phyloP scores from a whole-genome alignment of 1,284 basidiomycete genomes.

The Baeospora myosura region DNA sequence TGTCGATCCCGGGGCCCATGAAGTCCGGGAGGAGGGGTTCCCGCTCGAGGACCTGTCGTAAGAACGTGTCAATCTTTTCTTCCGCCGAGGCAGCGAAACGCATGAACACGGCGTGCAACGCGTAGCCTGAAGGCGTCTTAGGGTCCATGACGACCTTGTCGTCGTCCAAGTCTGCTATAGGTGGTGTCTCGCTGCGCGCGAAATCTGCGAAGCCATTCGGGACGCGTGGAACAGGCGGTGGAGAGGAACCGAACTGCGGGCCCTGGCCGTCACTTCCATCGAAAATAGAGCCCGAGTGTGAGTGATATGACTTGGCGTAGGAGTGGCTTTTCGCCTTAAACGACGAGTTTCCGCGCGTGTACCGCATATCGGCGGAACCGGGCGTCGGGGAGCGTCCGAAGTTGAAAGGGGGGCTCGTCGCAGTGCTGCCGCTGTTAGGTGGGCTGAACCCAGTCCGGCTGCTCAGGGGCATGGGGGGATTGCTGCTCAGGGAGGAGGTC shows the following conservation, averaged over 20 bases:
- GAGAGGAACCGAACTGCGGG: constrained; percentile 44
- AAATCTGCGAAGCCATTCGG: constrained; percentile 49
- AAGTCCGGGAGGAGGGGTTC: constrained; percentile 60
- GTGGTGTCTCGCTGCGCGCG: constrained; percentile 41
- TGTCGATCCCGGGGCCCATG: constrained; percentile 68
- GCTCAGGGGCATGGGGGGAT: constrained; percentile 20
- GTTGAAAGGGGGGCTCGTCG: constrained; percentile 29
- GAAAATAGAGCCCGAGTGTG: constrained; percentile 64
- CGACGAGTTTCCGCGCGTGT: constrained; percentile 28
- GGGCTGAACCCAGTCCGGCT: constrained; percentile 25
- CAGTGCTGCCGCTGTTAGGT: constrained; percentile 23
- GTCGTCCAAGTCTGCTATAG: constrained; percentile 52
- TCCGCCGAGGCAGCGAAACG: constrained; percentile 77
- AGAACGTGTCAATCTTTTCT: constrained; percentile 66
- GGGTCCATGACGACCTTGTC: constrained; percentile 63
- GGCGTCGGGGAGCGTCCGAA: constrained; percentile 39
- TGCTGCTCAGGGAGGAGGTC: constrained; percentile 54
- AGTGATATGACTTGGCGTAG: constrained; percentile 62
- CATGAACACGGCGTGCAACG: constrained; percentile 80
- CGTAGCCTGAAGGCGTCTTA: constrained; percentile 80
- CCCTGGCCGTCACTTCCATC: constrained; percentile 63
- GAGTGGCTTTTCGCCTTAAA: constrained; percentile 51
- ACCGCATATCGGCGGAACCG: constrained; percentile 39
- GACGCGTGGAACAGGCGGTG: constrained; percentile 70
- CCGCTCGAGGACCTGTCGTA: constrained; percentile 60